Evolutionary conservation across 2,329 filamentous ascomycete species (phyloP).

Genomic region (Hymenoscyphus scutula): DNA sequence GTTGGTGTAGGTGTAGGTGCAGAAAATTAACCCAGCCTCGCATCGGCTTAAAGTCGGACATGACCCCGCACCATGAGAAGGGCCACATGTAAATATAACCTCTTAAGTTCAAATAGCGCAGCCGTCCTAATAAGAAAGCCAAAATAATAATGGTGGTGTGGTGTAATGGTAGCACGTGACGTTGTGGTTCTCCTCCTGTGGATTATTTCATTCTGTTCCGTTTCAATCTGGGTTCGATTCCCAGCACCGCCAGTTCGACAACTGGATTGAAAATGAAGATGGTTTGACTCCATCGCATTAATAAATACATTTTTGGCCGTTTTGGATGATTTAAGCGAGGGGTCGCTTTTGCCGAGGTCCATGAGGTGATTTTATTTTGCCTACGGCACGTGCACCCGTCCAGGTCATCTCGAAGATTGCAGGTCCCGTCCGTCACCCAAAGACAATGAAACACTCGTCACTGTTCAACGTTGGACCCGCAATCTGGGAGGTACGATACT

Average conservation of each 20-base stretch:
- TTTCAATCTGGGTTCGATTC: constrained; percentile 40
- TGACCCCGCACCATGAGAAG: not conserved
- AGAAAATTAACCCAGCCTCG: not conserved
- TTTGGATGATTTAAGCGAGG: not conserved
- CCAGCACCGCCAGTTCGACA: constrained; percentile 33
- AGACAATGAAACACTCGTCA: not conserved
- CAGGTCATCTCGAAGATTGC: no score
- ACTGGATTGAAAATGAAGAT: constrained; percentile 31
- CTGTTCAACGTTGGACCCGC: not conserved
- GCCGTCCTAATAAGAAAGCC: no score
- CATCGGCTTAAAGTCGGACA: not conserved
- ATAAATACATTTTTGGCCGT: constrained; percentile 30
- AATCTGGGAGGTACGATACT: not conserved
- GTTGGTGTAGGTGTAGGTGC: not conserved
- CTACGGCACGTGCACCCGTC: no score
- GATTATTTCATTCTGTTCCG: constrained; percentile 21
- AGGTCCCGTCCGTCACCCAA: not conserved
- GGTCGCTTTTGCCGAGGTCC: no score
- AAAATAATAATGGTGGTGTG: constrained; percentile 20
- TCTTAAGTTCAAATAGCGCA: not conserved
- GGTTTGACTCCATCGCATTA: constrained; percentile 28
- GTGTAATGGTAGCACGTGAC: constrained; percentile 37
- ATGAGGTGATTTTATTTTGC: no score
- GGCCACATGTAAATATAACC: not conserved
- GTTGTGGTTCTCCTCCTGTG: constrained; percentile 30